phyloP scores from a whole-genome alignment of 306 rosid genomes.

The Vigna radiata region DNA sequence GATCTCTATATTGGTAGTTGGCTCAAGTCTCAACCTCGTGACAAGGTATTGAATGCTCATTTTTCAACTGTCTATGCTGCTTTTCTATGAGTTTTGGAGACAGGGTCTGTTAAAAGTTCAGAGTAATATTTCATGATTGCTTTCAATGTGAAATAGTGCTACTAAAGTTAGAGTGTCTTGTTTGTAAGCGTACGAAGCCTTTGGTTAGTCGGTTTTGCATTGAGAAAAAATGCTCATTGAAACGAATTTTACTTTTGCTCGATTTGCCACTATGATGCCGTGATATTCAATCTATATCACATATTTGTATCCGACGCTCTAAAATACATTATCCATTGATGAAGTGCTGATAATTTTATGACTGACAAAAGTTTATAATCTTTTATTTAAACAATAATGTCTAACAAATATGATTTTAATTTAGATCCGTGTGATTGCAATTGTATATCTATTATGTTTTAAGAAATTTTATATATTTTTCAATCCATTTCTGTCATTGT shows the following conservation, averaged over 20 bases:
- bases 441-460: no score
- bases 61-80: conserved; percentile 30
- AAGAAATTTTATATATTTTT: no score
- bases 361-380: no score
- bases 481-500: no score
- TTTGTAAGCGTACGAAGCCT: conserved; percentile 14
- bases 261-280: not conserved
- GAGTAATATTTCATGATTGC: not conserved
- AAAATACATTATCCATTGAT: no score
- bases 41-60: conserved; percentile 64
- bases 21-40: conserved; percentile 85
- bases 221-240: not conserved
- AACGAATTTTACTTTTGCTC: conserved; percentile 23
- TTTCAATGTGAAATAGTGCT: conserved; percentile 6
- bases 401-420: no score
- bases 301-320: no score
- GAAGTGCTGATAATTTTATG: no score
- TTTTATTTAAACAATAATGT: no score
- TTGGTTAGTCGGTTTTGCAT: conserved; percentile 25
- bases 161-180: conserved; percentile 11
- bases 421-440: no score
- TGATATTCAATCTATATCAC: no score
- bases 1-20: conserved; percentile 82
- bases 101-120: not conserved
- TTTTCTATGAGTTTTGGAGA: conserved; percentile 17